Evolutionary conservation across 2,329 filamentous ascomycete genomes (phyloP).

Genomic region (Parastagonospora nodorum): DNA sequence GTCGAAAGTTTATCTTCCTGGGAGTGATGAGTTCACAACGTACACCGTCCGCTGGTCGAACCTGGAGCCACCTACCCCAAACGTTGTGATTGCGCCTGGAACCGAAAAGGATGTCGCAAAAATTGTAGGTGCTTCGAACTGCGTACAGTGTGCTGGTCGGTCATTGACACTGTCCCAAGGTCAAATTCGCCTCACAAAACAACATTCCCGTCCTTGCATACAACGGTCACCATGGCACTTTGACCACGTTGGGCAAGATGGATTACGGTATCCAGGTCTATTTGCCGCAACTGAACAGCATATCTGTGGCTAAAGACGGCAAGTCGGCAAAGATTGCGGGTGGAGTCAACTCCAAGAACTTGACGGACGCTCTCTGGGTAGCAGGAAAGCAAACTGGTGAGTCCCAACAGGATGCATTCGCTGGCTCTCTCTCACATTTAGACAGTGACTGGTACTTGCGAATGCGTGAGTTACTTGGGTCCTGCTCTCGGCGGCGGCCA

Average conservation of each 20-base stretch:
- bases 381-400: conserved; percentile 57
- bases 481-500: conserved; percentile 64
- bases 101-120: conserved; percentile 25
- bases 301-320: conserved; percentile 51
- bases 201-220: conserved; percentile 58
- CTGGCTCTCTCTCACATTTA: neutral
- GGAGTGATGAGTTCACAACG: conserved; percentile 13
- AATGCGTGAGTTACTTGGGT: conserved; percentile 56
- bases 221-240: conserved; percentile 59
- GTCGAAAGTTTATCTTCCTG: conserved; percentile 23
- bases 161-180: conserved; percentile 41
- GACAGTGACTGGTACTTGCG: conserved; percentile 48
- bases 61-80: conserved; percentile 22
- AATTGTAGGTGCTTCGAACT: conserved; percentile 18
- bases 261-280: conserved; percentile 58
- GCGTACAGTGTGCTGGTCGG: neutral
- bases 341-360: conserved; percentile 52
- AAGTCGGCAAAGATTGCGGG: conserved; percentile 56
- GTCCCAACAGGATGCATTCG: neutral
- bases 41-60: conserved; percentile 25
- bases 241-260: conserved; percentile 57
- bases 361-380: conserved; percentile 57
- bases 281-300: conserved; percentile 51
- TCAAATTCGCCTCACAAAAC: conserved; percentile 55
- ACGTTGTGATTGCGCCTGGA: conserved; percentile 22